Base-by-base conservation (phyloP, 2,329 filamentous ascomycete species). In the Intubia oerlemansii region DNA sequence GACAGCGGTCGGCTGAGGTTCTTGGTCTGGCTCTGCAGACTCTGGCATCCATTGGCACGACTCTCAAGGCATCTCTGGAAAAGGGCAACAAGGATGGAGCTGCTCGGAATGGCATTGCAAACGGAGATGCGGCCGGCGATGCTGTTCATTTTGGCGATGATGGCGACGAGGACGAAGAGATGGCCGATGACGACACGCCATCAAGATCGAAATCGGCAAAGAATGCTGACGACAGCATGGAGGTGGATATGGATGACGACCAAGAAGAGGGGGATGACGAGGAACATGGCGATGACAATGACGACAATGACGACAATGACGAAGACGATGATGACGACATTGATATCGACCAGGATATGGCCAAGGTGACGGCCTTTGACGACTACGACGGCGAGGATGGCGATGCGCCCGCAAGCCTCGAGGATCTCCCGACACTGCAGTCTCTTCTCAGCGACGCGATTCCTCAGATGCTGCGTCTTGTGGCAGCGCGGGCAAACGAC, bases 21-120 rank as follows among this genome's bases (percentile, higher is more conserved):
- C 45, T 62, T 29, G 54, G 62, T 40, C 45, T 68, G 11, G 65
- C 66, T 4, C 48, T 76, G 0, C 66, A 75, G 44, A 62, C 69
- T 11, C 51, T 73, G 0, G 69, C 67, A 4, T 67, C 67, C 6
- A 73, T 76, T 26, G 67, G 66, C 24, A 72, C 66, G 3, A 56
- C 53, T 25, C 49, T 74, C 10, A 59, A 63, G 39, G 52, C 57
- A 19, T 56, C 59, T 5, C 42, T 63, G 24, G 55, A 57, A 23
- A 54, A 56, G 33, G 53, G 49, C 12, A 53, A 48, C 31, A 49
- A 46, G 11, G 43, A 44, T 15, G 47, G 49, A 17, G 48, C 52
- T 29, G 46, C 50, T 25, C 51, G 49, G 39, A 51, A 52, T 13
- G 35, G 35, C 5, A 31, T 33, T 10, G 16, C 29, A 11, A 27